These are phyloP conservation scores for Blastobotrys mokoenaii DNA, from an alignment of 805 yeast species.

Conservation along the genomic window DNA sequence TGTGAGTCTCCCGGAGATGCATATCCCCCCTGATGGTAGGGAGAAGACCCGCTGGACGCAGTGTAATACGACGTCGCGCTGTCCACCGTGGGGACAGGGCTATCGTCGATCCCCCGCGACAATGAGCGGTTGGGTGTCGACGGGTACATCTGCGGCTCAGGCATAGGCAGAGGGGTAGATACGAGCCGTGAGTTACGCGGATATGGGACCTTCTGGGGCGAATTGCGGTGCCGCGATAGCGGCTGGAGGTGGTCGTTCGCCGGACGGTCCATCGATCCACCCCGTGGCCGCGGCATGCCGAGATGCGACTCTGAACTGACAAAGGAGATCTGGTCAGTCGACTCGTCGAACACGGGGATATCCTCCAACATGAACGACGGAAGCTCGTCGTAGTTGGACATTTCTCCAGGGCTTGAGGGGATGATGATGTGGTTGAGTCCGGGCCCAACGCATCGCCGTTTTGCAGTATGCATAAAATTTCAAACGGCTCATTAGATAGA, in stretches of 20 bases:
- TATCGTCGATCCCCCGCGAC: background rate
- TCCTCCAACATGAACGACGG: slow-evolving; percentile 15
- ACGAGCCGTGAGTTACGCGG: too few species aligned
- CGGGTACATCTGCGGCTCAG: background rate
- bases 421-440: too few species aligned
- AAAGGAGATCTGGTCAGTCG: slow-evolving; percentile 3
- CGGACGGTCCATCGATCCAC: too few species aligned
- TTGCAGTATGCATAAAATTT: background rate
- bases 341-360: slow-evolving; percentile 11
- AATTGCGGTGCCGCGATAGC: background rate
- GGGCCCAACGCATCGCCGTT: too few species aligned
- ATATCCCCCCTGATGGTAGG: background rate
- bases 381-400: slow-evolving; percentile 4
- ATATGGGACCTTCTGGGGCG: background rate
- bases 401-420: background rate
- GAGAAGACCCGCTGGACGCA: slow-evolving; percentile 1
- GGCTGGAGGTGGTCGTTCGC: background rate
- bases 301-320: slow-evolving; percentile 16
- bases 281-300: slow-evolving; percentile 13
- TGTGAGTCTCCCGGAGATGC: slow-evolving; percentile 7
- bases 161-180: background rate
- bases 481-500: background rate
- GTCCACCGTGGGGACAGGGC: slow-evolving; percentile 2
- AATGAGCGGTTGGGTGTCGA: background rate
- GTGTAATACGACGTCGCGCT: slow-evolving; percentile 6